Conservation (phyloP, 2,329 filamentous ascomycete species). For the Cryphonectria parasitica region DNA sequence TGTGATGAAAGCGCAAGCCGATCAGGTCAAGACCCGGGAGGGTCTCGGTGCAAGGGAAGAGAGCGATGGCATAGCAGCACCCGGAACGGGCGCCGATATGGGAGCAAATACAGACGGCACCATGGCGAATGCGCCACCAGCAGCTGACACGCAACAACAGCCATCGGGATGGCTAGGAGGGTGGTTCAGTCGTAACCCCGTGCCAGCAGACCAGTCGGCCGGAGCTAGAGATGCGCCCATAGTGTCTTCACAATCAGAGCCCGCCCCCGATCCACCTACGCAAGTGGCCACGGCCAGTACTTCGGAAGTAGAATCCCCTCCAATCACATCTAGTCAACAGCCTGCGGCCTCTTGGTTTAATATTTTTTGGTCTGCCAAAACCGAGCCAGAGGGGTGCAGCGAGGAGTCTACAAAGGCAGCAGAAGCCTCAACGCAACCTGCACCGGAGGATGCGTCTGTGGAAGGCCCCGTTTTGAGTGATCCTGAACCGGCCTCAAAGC, state of each 20-base stretch:
- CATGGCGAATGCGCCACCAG: slow-evolving; percentile 16
- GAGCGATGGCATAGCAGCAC: neutral
- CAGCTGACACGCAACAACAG: slow-evolving; percentile 17
- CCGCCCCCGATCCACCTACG: slow-evolving; percentile 15
- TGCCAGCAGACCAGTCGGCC: slow-evolving; percentile 11
- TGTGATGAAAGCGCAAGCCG: neutral
- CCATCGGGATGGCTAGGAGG: slow-evolving; percentile 55
- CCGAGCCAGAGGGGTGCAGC: slow-evolving; percentile 20
- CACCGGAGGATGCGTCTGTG: slow-evolving; percentile 48
- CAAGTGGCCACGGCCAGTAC: neutral
- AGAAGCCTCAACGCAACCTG: slow-evolving; percentile 33
- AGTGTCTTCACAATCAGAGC: slow-evolving; percentile 26
- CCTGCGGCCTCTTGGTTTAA: slow-evolving; percentile 41
- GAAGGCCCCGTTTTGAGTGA: slow-evolving; percentile 45
- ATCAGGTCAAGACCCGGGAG: neutral
- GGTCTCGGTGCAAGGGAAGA: neutral
- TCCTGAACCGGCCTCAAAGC: slow-evolving; percentile 40
- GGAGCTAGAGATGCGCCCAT: slow-evolving; percentile 30
- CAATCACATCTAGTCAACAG: slow-evolving; percentile 21
- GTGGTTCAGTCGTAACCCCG: slow-evolving; percentile 47
- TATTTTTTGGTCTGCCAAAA: slow-evolving; percentile 24
- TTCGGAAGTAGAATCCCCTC: slow-evolving; percentile 26
- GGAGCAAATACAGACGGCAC: neutral
- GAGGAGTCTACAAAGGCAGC: slow-evolving; percentile 24
- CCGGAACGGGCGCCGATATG: neutral